Conservation (phyloP, 345 rosid genomes). For the Angophora floribunda region DNA sequence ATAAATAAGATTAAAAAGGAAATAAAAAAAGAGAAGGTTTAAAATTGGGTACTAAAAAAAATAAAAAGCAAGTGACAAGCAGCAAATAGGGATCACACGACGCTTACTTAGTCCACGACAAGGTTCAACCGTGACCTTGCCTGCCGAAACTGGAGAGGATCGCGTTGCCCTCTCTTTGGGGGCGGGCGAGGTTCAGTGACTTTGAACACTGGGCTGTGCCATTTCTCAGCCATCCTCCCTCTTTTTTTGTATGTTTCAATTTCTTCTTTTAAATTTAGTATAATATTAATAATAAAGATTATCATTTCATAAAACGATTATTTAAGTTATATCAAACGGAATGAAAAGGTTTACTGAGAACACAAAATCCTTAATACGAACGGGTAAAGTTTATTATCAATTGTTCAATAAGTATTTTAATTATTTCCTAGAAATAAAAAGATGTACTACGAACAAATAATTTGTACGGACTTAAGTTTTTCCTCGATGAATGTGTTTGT, state of each 20-base stretch:
- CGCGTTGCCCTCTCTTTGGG: not conserved
- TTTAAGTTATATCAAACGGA: too few relatives aligned
- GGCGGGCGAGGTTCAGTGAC: not conserved
- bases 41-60: not conserved
- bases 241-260: too few relatives aligned
- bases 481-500: not conserved
- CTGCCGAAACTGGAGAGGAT: not conserved
- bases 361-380: too few relatives aligned
- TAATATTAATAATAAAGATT: too few relatives aligned
- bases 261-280: too few relatives aligned
- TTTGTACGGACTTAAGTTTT: not conserved
- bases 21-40: too few relatives aligned
- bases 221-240: fast-evolving
- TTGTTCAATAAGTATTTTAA: not conserved
- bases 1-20: too few relatives aligned
- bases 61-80: too few relatives aligned
- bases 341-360: too few relatives aligned
- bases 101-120: not conserved
- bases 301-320: too few relatives aligned
- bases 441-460: not conserved
- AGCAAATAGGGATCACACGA: too few relatives aligned
- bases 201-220: not conserved
- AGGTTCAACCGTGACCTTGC: not conserved
- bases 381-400: not conserved
- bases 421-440: too few relatives aligned